Conservation (phyloP, 257 asterid genomes). For the Solanum phureja region DNA sequence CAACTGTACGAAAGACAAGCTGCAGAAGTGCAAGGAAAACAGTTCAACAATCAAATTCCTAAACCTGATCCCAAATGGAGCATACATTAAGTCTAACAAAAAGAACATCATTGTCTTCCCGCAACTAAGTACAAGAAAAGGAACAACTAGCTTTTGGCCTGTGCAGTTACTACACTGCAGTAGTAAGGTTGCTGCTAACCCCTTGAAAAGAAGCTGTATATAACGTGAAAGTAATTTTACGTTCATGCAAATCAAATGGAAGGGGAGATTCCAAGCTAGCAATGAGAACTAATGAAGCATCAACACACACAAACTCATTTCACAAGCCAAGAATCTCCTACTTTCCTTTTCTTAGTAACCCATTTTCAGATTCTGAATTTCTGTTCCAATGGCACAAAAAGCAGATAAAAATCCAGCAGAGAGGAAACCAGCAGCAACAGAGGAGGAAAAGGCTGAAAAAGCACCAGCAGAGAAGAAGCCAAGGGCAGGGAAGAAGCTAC, state of each 20-base stretch:
- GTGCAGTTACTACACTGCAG: background rate
- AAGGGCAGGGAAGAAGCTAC: background rate
- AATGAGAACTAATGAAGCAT: background rate
- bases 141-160: background rate
- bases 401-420: background rate
- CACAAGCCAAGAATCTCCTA: background rate
- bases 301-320: background rate
- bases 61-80: background rate
- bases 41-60: background rate
- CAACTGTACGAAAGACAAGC: slow-evolving; percentile 98
- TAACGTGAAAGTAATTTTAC: background rate
- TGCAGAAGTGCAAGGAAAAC: slow-evolving; percentile 15
- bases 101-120: background rate
- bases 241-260: slow-evolving; percentile 1
- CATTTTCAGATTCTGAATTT: background rate
- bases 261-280: background rate
- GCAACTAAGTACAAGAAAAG: background rate
- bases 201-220: background rate
- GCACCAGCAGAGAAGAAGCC: background rate
- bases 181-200: background rate
- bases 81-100: background rate
- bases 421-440: background rate
- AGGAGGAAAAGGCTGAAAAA: background rate
- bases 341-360: background rate
- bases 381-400: background rate